A percentile compares a stretch with the other conserved stretches of the same genome.
These are phyloP conservation scores for Tylopilus sp. DNA, from an alignment of 1,284 basidiomycete species.

Conservation along the genomic window DNA sequence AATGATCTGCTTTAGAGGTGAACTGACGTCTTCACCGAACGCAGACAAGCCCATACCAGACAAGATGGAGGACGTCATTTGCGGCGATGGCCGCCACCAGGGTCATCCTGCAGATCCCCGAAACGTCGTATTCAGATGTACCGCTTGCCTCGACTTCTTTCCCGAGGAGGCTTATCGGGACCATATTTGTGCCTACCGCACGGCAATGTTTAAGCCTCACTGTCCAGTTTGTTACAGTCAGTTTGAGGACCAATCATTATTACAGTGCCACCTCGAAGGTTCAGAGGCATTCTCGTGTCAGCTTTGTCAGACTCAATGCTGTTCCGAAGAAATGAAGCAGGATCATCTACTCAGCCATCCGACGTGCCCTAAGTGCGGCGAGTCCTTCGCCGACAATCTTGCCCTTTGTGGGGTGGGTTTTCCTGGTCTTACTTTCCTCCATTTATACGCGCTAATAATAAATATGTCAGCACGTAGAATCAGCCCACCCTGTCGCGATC, in stretches of 20 bases:
- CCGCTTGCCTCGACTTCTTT: constrained; percentile 30
- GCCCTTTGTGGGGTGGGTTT: constrained; percentile 36
- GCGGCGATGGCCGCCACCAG: constrained; percentile 4
- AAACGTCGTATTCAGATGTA: constrained; percentile 20
- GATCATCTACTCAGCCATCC: constrained; percentile 41
- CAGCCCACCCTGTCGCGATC: constrained; percentile 36
- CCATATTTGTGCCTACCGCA: constrained; percentile 31
- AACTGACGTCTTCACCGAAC: constrained; percentile 8
- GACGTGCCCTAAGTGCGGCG: constrained; percentile 34
- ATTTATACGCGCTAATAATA: not conserved
- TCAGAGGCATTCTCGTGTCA: constrained; percentile 26
- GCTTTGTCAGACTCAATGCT: constrained; percentile 32
- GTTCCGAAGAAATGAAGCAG: constrained; percentile 39
- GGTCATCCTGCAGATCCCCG: not conserved
- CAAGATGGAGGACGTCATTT: constrained; percentile 3
- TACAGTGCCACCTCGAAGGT: constrained; percentile 33
- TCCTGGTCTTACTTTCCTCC: not conserved
- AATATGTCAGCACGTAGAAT: constrained; percentile 32
- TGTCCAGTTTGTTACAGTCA: constrained; percentile 34
- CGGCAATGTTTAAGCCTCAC: constrained; percentile 25
- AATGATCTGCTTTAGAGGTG: constrained; percentile 22
- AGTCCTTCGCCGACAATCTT: constrained; percentile 31
- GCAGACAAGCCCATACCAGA: not conserved
- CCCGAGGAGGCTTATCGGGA: constrained; percentile 12
- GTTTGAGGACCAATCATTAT: constrained; percentile 29